Percentiles rank a stretch among this genome's conserved stretches.
phyloP scores from a whole-genome alignment of 2,329 filamentous ascomycete species.

The Juglanconis sp. region DNA sequence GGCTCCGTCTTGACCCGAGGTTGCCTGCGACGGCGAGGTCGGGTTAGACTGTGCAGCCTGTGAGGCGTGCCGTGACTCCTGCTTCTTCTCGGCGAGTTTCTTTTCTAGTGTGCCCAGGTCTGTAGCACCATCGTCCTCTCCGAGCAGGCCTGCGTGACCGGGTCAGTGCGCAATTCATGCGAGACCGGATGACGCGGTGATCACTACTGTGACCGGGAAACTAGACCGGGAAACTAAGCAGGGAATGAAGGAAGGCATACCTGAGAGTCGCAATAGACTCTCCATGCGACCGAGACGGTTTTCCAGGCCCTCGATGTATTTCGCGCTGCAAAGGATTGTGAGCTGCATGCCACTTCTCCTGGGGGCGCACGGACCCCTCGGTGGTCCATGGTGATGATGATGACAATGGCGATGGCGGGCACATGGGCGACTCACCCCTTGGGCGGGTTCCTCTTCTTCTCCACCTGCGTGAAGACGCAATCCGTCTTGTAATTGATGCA shows the following conservation, averaged over 20 bases:
- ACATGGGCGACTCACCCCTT: slow-evolving; percentile 68
- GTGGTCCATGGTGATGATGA: background rate
- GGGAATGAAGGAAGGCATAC: slow-evolving; percentile 33
- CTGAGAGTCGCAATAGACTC: slow-evolving; percentile 80
- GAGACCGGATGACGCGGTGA: background rate
- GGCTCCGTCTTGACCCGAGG: slow-evolving; percentile 40
- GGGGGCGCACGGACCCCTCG: background rate
- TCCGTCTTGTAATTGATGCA: slow-evolving; percentile 98
- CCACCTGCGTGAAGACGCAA: slow-evolving; percentile 94
- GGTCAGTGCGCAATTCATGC: slow-evolving; percentile 19
- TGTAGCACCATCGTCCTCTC: slow-evolving; percentile 81
- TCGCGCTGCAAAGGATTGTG: slow-evolving; percentile 58
- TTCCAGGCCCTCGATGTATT: slow-evolving; percentile 96
- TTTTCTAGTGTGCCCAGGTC: slow-evolving; percentile 88
- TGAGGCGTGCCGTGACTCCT: slow-evolving; percentile 48
- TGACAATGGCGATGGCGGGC: background rate
- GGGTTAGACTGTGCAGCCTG: slow-evolving; percentile 46
- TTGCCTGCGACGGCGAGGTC: slow-evolving; percentile 48
- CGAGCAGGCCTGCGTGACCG: slow-evolving; percentile 60
- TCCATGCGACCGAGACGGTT: slow-evolving; percentile 96
- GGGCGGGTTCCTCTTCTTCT: slow-evolving; percentile 96
- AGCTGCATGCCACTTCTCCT: background rate
- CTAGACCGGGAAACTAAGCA: background rate
- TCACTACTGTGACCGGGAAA: background rate
- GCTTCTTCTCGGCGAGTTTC: slow-evolving; percentile 58